These are phyloP conservation scores for Backusella tarrabulga DNA, from an alignment of 192 early-diverging fungal genomes.

Conservation along the genomic window DNA sequence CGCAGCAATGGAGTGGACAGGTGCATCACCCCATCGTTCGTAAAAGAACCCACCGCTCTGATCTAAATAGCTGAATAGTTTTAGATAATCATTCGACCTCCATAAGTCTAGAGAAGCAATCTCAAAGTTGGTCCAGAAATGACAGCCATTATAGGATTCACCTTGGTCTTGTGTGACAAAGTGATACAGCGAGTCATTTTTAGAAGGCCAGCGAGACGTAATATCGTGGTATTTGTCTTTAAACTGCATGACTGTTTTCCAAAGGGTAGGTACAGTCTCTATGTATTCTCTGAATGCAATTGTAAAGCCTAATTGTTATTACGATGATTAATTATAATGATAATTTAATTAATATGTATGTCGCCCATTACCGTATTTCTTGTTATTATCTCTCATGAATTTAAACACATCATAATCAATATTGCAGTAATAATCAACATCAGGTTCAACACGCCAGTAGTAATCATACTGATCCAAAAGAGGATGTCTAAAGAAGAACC, in stretches of 20 bases:
- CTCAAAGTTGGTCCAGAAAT: conserved; percentile 92
- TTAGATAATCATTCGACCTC: conserved; percentile 62
- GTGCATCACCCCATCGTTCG: conserved; percentile 79
- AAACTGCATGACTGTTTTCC: conserved; percentile 60
- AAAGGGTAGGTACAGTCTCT: conserved; percentile 71
- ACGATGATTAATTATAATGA: no score
- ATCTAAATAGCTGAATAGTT: conserved; percentile 70
- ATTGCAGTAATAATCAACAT: conserved; percentile 77
- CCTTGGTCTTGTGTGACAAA: conserved; percentile 60
- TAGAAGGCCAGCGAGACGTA: conserved; percentile 27
- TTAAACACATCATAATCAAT: conserved; percentile 86
- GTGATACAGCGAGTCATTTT: conserved; percentile 34
- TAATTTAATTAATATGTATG: no score
- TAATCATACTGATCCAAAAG: conserved; percentile 72
- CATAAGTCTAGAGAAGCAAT: conserved; percentile 55
- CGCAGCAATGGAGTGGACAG: conserved; percentile 69
- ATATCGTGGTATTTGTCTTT: conserved; percentile 47
- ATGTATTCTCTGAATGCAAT: conserved; percentile 71
- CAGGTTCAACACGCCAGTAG: conserved; percentile 90
- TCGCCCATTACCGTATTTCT: conserved; percentile 63
- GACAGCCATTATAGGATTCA: conserved; percentile 71
- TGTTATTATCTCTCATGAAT: conserved; percentile 71
- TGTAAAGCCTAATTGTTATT: conserved; percentile 53
- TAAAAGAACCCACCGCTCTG: conserved; percentile 71
- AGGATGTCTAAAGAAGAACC: conserved; percentile 76